phyloP scores from a whole-genome alignment of 2,329 filamentous ascomycete genomes.

The Fusarium sp. region DNA sequence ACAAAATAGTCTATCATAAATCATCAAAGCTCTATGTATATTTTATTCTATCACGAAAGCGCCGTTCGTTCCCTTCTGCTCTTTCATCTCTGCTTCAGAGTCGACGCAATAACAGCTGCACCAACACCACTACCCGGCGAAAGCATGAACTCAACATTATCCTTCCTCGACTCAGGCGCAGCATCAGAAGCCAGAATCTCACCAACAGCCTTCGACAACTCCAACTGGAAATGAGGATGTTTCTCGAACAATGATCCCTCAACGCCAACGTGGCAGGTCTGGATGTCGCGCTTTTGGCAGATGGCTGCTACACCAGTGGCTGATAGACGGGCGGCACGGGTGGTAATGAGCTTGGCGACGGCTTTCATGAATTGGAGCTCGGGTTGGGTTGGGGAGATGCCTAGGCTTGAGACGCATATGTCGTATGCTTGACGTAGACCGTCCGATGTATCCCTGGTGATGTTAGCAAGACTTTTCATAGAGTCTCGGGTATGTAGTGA shows the following conservation, averaged over 20 bases:
- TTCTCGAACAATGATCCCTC: slow-evolving; percentile 99
- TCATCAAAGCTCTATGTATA: background rate
- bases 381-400: slow-evolving; percentile 73
- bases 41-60: background rate
- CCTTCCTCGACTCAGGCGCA: accelerated
- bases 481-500: background rate
- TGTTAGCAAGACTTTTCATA: accelerated
- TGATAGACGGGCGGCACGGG: slow-evolving; percentile 92
- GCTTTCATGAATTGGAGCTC: slow-evolving; percentile 91
- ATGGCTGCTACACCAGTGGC: slow-evolving; percentile 96
- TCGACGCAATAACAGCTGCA: slow-evolving; percentile 13
- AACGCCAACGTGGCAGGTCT: slow-evolving; percentile 90
- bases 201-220: slow-evolving; percentile 87
- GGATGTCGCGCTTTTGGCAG: slow-evolving; percentile 92
- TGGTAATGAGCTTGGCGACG: slow-evolving; percentile 92
- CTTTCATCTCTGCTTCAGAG: background rate
- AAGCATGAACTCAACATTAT: background rate
- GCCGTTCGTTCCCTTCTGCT: background rate
- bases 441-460: slow-evolving; percentile 83
- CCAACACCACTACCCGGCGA: slow-evolving; percentile 11
- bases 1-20: background rate
- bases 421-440: slow-evolving; percentile 90
- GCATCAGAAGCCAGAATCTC: slow-evolving; percentile 69
- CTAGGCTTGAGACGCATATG: slow-evolving; percentile 79
- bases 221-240: slow-evolving; percentile 96